Evolutionary conservation across 108 stramenopile species (phyloP).

Genomic region (Fragilaria radians): DNA sequence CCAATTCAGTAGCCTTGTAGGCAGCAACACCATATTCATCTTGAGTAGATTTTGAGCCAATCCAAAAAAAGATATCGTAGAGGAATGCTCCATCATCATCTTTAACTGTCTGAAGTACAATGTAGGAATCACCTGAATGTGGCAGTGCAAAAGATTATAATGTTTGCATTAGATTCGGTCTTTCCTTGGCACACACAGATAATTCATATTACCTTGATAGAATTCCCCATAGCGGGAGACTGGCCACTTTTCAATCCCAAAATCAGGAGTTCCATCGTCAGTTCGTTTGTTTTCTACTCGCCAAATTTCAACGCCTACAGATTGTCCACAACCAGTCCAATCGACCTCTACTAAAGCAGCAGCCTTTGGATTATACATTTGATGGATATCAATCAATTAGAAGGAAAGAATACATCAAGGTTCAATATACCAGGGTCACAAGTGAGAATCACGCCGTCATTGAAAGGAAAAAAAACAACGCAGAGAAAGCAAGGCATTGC

Average conservation of each 20-base stretch:
- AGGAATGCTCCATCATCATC: conserved; percentile 16
- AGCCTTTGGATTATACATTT: conserved; percentile 5
- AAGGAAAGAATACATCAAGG: too few relatives aligned
- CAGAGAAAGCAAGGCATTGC: too few relatives aligned
- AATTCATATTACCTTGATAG: too few relatives aligned
- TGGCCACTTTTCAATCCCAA: conserved; percentile 27
- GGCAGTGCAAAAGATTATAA: too few relatives aligned
- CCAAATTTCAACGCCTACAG: conserved; percentile 51
- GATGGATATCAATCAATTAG: background rate
- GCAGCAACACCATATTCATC: conserved; percentile 78
- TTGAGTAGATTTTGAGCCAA: conserved; percentile 55
- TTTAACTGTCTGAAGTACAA: conserved; percentile 43
- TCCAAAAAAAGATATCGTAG: conserved; percentile 57
- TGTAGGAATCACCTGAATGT: conserved; percentile 71
- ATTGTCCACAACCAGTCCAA: conserved; percentile 25
- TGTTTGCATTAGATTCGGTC: too few relatives aligned
- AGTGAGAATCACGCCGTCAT: too few relatives aligned
- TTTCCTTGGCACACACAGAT: too few relatives aligned
- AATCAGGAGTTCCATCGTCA: conserved; percentile 36
- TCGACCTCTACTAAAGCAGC: conserved; percentile 28
- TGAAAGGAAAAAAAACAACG: too few relatives aligned
- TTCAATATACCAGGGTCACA: too few relatives aligned
- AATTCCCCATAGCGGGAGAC: conserved; percentile 48
- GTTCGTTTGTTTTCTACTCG: conserved; percentile 52
- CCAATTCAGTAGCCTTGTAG: conserved; percentile 80